phyloP scores from a whole-genome alignment of 768 basidiomycete genomes.

The Pleurotus tuber-regium region DNA sequence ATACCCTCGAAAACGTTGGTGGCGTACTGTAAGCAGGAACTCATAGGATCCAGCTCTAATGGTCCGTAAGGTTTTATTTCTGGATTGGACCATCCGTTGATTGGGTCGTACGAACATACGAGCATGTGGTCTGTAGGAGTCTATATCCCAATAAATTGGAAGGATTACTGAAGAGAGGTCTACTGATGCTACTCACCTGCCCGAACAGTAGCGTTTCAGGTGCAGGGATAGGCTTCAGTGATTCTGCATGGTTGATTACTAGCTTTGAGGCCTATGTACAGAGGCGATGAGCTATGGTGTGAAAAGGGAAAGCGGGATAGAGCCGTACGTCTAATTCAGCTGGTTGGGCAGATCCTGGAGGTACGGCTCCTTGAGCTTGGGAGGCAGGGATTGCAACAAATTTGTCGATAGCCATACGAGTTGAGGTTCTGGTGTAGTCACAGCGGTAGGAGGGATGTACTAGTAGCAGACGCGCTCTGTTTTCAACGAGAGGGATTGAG shows the following conservation, averaged over 20 bases:
- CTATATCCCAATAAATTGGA: conserved; percentile 27
- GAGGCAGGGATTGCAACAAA: too few relatives aligned
- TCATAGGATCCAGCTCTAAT: conserved; percentile 63
- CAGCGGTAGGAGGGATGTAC: too few relatives aligned
- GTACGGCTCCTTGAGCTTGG: too few relatives aligned
- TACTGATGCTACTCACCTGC: conserved; percentile 33
- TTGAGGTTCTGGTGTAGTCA: too few relatives aligned
- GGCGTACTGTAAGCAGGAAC: conserved; percentile 85
- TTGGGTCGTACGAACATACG: conserved; percentile 57
- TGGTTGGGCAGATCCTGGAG: too few relatives aligned
- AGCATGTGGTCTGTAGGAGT: conserved; percentile 81
- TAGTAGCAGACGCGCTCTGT: too few relatives aligned
- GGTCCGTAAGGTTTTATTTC: conserved; percentile 76
- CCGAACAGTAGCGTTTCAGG: conserved; percentile 55
- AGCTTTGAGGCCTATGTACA: conserved; percentile 52
- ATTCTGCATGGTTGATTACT: conserved; percentile 40
- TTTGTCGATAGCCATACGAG: too few relatives aligned
- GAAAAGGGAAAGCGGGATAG: background rate
- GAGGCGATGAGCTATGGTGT: background rate
- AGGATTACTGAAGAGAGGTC: background rate
- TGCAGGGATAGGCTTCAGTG: conserved; percentile 49
- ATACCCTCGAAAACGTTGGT: conserved; percentile 87
- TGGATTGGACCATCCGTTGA: conserved; percentile 66
- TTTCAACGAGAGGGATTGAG: too few relatives aligned
- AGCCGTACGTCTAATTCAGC: background rate